These are phyloP conservation scores for Colletotrichum orchidophilum DNA, from an alignment of 2,329 filamentous ascomycete species.

Conservation along the genomic window DNA sequence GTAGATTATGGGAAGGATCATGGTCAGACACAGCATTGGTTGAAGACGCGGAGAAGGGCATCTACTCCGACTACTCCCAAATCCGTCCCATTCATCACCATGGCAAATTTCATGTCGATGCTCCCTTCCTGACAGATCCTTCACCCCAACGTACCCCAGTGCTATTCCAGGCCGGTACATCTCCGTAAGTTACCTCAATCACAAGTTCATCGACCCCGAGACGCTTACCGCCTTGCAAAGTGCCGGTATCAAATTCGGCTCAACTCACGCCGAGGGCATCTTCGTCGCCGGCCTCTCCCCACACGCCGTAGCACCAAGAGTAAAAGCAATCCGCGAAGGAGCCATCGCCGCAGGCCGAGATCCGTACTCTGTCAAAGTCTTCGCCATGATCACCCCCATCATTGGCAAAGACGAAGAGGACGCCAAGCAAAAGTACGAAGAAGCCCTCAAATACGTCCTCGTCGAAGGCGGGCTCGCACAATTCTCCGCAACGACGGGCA, in stretches of 20 bases:
- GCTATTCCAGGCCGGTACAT: slow-evolving; percentile 68
- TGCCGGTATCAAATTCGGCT: slow-evolving; percentile 65
- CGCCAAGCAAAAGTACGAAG: slow-evolving; percentile 60
- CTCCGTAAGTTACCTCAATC: slow-evolving; percentile 37
- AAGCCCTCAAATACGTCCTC: slow-evolving; percentile 61
- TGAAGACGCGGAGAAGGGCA: slow-evolving; percentile 9
- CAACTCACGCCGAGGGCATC: slow-evolving; percentile 67
- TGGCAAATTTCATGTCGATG: slow-evolving; percentile 18
- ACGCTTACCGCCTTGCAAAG: slow-evolving; percentile 29
- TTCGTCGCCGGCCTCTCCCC: slow-evolving; percentile 66
- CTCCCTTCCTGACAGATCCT: slow-evolving; percentile 46
- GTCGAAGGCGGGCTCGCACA: slow-evolving; percentile 63
- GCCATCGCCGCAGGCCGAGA: slow-evolving; percentile 62
- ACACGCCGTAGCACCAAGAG: slow-evolving; percentile 56
- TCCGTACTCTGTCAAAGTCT: slow-evolving; percentile 65
- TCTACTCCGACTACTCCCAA: slow-evolving; percentile 12
- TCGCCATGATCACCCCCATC: slow-evolving; percentile 59
- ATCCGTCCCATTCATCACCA: slow-evolving; percentile 20
- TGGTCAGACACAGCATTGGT: slow-evolving; percentile 16
- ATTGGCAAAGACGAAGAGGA: slow-evolving; percentile 61
- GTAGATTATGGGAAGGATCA: slow-evolving; percentile 19
- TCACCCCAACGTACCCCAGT: slow-evolving; percentile 66
- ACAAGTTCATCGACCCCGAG: no score
- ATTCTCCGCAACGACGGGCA: slow-evolving; percentile 67
- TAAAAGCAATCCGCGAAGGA: slow-evolving; percentile 61